Conservation (phyloP, 1,284 basidiomycete species). For the Coniophora puteana region DNA sequence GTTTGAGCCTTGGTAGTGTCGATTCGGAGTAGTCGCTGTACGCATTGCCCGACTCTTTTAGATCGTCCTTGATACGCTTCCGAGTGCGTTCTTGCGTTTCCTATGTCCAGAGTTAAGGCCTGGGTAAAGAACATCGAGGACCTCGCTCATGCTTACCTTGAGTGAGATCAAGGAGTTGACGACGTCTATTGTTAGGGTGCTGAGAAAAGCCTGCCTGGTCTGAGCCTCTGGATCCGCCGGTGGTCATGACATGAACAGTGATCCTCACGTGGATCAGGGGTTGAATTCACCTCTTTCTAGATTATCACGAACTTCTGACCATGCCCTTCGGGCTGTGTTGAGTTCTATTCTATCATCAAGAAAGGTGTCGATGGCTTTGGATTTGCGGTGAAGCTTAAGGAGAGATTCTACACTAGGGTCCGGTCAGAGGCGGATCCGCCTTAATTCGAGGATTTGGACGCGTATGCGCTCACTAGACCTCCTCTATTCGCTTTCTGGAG, state of each 20-base stretch:
- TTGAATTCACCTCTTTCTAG: constrained; percentile 63
- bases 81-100: constrained; percentile 86
- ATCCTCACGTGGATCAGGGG: not conserved
- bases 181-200: constrained; percentile 68
- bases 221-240: constrained; percentile 61
- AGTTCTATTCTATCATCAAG: constrained; percentile 62
- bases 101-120: constrained; percentile 31
- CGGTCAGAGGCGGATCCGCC: constrained; percentile 3
- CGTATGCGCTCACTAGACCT: constrained; percentile 62
- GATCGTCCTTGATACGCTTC: constrained; percentile 85
- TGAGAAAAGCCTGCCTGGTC: constrained; percentile 71
- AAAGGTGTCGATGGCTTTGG: constrained; percentile 61
- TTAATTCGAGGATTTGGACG: not conserved
- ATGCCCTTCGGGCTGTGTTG: constrained; percentile 65
- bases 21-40: constrained; percentile 80
- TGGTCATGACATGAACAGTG: constrained; percentile 1
- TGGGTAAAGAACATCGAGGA: constrained; percentile 1
- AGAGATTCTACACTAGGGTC: constrained; percentile 64
- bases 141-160: constrained; percentile 59
- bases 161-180: constrained; percentile 63
- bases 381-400: constrained; percentile 64
- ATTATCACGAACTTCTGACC: constrained; percentile 82
- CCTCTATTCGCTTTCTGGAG: constrained; percentile 75
- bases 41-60: constrained; percentile 68
- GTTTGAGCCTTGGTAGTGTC: constrained; percentile 73